A percentile compares a stretch with the other conserved stretches of the same genome.
Evolutionary conservation across 495 filamentous ascomycete species (phyloP).

Genomic region (Tetracladium marchalianum): DNA sequence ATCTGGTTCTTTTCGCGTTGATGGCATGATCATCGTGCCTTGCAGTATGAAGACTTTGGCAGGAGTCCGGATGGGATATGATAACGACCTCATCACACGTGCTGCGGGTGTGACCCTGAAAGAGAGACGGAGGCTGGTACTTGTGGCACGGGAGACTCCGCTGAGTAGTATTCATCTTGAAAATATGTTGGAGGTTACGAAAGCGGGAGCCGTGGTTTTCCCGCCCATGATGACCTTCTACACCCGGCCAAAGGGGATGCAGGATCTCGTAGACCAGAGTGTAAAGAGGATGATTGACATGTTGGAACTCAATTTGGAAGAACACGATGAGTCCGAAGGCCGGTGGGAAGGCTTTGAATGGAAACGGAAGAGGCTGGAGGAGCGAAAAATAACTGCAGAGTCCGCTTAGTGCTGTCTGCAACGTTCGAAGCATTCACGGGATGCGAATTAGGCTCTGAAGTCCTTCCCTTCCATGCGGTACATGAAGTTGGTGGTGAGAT

Average conservation of each 20-base stretch:
- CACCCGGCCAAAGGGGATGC: conserved; percentile 23
- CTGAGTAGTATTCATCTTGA: conserved; percentile 35
- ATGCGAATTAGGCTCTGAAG: too few relatives aligned
- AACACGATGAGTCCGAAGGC: conserved; percentile 19
- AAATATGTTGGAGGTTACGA: conserved; percentile 33
- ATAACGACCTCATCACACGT: conserved; percentile 36
- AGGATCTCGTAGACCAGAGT: conserved; percentile 33
- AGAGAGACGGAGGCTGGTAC: conserved; percentile 30
- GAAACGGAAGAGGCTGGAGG: background rate
- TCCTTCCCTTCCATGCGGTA: too few relatives aligned
- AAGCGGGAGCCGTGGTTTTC: conserved; percentile 30
- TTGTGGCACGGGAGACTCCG: conserved; percentile 34
- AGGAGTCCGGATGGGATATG: conserved; percentile 22
- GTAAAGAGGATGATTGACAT: conserved; percentile 35
- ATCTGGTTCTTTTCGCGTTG: conserved; percentile 27
- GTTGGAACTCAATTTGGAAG: conserved; percentile 33
- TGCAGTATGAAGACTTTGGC: conserved; percentile 34
- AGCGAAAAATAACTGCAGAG: too few relatives aligned
- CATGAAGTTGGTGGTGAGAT: too few relatives aligned
- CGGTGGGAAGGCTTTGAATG: conserved; percentile 20
- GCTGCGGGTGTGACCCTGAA: conserved; percentile 38
- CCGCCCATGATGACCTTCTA: conserved; percentile 36
- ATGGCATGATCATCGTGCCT: conserved; percentile 33
- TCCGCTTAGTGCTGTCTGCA: too few relatives aligned
- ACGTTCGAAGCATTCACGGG: too few relatives aligned